Base-by-base conservation (phyloP, 2,329 filamentous ascomycete genomes). In the Verticillium alfalfae region DNA sequence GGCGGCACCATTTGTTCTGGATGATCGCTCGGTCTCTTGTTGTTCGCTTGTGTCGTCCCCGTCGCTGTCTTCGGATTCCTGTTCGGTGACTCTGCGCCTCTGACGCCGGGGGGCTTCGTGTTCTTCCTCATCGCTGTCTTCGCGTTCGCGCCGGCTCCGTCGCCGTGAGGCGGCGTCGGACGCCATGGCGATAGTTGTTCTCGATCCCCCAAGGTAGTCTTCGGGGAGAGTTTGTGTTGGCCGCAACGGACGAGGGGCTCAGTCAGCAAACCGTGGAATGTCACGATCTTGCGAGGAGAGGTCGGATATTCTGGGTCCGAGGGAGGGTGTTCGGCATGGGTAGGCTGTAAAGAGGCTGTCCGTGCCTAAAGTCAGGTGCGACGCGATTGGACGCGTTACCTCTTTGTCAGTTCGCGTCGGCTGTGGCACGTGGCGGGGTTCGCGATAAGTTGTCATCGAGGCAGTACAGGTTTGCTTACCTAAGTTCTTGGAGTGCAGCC, bases 71-170 rank as follows among this genome's bases (percentile, higher is more conserved):
- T 67, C 66, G 38, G 36, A 34, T 52, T 37, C 57, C 6, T 49
- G 34, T 13, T 54, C 45, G 41, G 36, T 16, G 10, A 16, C 34
- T 15, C 58, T 49, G 55, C 77, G 66, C 36, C 75, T 74, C 60
- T 70, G 72, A 58, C 78, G 74, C 63, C 79, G 79, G 3, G 72
- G 68, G 9, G 41, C 45, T 10, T 54, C 45, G n/a, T 55, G 22
- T 9, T 74, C 72, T 59, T 73, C 70, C 18, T 76, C 72, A 55
- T 76, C 73, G 13, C 73, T 71, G 62, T 72, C 75, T 34, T 81
- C 77, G 52, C 73, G 73, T 12, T 74, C 72, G 26, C 75, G 72
- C 60, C 81, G 79, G 62, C 78, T 73, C 22, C 81, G 78, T 56
- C 81, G 81, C 61, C 78, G 58, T 15, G 34, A 56, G 8, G 54